A percentile compares a stretch with the other conserved stretches of the same genome.
Evolutionary conservation across 2,329 filamentous ascomycete genomes (phyloP).

Genomic region (Arthrinium phaeospermum): DNA sequence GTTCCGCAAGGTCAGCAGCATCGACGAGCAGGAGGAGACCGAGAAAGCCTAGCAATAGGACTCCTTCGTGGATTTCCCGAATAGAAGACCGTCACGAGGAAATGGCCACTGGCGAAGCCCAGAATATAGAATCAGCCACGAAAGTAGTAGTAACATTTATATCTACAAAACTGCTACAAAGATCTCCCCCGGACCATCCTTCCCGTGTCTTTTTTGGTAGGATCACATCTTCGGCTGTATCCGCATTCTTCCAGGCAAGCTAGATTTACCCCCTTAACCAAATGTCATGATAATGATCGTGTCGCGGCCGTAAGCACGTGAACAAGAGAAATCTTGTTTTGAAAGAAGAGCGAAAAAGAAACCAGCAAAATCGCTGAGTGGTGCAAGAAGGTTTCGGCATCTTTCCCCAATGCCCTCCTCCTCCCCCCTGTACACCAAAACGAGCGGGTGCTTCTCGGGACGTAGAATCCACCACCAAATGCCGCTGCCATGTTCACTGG

Average conservation of each 20-base stretch:
- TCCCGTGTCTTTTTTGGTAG: background rate
- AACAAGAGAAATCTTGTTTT: constrained; percentile 20
- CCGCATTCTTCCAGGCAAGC: background rate
- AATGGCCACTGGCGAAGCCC: background rate
- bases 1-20: constrained; percentile 52
- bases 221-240: background rate
- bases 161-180: constrained; percentile 25
- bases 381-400: background rate
- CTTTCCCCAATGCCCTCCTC: background rate
- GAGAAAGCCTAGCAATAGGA: constrained; percentile 33
- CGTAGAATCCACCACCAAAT: background rate
- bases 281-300: constrained; percentile 23
- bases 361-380: constrained; percentile 8
- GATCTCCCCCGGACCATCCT: background rate
- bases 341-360: constrained; percentile 20
- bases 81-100: background rate
- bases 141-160: constrained; percentile 43
- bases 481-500: background rate
- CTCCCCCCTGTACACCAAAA: background rate
- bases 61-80: background rate
- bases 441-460: background rate
- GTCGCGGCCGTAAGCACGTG: constrained; percentile 23
- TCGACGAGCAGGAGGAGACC: constrained; percentile 64
- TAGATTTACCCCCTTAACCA: background rate
- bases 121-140: constrained; percentile 37